These are phyloP conservation scores for Eremochloa ophiuroides DNA, from an alignment of 176 grass and related monocot species.

Conservation along the genomic window DNA sequence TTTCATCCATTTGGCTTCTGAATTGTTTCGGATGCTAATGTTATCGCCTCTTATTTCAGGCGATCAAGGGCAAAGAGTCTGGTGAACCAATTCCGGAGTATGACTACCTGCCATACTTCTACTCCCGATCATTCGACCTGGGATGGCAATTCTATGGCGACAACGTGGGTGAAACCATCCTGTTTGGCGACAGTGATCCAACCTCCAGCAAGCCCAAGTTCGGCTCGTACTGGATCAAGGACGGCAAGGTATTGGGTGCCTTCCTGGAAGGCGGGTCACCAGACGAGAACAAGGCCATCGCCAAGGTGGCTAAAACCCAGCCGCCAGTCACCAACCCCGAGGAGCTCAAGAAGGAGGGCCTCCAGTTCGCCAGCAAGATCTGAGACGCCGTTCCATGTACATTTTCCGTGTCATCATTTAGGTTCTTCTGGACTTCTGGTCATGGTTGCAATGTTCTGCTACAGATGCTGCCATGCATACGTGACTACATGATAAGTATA, in stretches of 20 bases:
- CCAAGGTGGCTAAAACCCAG: conserved; percentile 72
- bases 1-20: background rate
- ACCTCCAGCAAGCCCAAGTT: conserved; percentile 71
- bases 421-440: background rate
- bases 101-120: conserved; percentile 92
- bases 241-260: conserved; percentile 70
- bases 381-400: conserved; percentile 29
- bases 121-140: conserved; percentile 87
- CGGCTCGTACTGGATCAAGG: conserved; percentile 95
- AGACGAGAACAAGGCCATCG: conserved; percentile 78
- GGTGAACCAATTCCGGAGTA: conserved; percentile 60
- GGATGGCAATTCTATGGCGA: conserved; percentile 96
- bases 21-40: background rate
- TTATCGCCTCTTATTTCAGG: conserved; percentile 35
- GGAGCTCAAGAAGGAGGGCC: conserved; percentile 55
- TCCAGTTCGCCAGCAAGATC: conserved; percentile 77
- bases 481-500: background rate
- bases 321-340: conserved; percentile 41
- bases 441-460: background rate
- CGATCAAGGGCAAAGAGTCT: conserved; percentile 69
- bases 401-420: background rate
- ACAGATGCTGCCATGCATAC: background rate
- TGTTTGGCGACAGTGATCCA: conserved; percentile 78
- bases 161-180: conserved; percentile 70
- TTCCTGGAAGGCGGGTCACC: conserved; percentile 87